Conservation (phyloP, 2,329 filamentous ascomycete genomes). For the Stemphylium vesicarium region DNA sequence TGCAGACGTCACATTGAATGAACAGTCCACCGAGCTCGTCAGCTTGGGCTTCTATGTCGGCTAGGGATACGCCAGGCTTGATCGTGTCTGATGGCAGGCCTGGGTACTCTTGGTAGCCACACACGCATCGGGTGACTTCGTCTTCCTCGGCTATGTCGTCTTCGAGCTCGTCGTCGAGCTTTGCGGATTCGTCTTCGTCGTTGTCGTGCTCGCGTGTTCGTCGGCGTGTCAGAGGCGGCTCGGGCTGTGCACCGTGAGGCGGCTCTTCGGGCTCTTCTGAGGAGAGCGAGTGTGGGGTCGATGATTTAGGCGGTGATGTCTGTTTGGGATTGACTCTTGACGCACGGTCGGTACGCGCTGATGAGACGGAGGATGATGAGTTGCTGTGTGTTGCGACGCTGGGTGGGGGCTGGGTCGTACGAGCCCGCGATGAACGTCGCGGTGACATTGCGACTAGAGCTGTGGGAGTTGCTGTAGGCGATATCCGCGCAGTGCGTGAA, state of each 20-base stretch:
- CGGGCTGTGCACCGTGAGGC: constrained; percentile 59
- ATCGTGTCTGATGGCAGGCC: constrained; percentile 70
- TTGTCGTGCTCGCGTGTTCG: constrained; percentile 79
- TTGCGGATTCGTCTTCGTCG: constrained; percentile 57
- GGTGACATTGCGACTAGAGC: constrained; percentile 62
- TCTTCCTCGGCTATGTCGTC: constrained; percentile 74
- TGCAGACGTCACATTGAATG: constrained; percentile 96
- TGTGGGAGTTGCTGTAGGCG: constrained; percentile 3
- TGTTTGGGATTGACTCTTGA: constrained; percentile 76
- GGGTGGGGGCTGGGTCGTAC: constrained; percentile 72
- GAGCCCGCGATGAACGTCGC: constrained; percentile 90
- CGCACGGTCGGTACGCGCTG: constrained; percentile 75
- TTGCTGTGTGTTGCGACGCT: constrained; percentile 74
- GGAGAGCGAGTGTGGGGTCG: constrained; percentile 73
- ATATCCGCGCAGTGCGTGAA: background rate
- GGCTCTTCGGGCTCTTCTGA: constrained; percentile 70
- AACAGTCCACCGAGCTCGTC: constrained; percentile 95
- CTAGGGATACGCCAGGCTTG: constrained; percentile 61
- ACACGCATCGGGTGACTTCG: constrained; percentile 94
- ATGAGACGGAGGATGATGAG: constrained; percentile 73
- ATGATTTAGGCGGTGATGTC: constrained; percentile 75
- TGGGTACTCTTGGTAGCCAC: constrained; percentile 92
- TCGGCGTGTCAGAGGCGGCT: constrained; percentile 74
- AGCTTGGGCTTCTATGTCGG: constrained; percentile 56
- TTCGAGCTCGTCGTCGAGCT: constrained; percentile 61